phyloP scores from a whole-genome alignment of 768 basidiomycete species.

The Coprinopsis cinerea region DNA sequence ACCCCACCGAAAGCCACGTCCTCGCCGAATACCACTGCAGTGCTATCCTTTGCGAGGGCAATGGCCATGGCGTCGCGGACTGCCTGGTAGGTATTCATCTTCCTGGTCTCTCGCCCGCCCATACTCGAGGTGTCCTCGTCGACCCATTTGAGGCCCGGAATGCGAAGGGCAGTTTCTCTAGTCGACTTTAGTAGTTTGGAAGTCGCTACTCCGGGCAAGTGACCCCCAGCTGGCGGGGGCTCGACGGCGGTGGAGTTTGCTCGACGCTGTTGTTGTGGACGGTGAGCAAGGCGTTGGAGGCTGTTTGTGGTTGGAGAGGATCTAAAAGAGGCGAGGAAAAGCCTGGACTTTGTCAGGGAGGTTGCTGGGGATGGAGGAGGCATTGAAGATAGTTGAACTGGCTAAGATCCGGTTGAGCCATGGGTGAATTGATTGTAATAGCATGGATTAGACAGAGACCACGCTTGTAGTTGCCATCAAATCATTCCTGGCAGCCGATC shows the following conservation, averaged over 20 bases:
- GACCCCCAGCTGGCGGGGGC: slow-evolving; percentile 76
- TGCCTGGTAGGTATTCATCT: slow-evolving; percentile 95
- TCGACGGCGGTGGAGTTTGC: slow-evolving; percentile 50
- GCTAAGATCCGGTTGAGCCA: slow-evolving; percentile 38
- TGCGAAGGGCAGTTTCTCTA: slow-evolving; percentile 65
- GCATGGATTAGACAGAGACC: neutral
- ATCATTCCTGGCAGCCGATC: neutral
- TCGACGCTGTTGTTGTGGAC: slow-evolving; percentile 29
- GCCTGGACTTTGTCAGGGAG: slow-evolving; percentile 8
- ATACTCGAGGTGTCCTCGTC: slow-evolving; percentile 54
- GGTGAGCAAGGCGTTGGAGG: neutral
- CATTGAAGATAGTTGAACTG: slow-evolving; percentile 30
- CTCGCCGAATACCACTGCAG: slow-evolving; percentile 84
- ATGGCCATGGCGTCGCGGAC: slow-evolving; percentile 88
- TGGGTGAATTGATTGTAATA: neutral
- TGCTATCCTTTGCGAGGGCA: slow-evolving; percentile 79
- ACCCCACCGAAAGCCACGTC: slow-evolving; percentile 94
- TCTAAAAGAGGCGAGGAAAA: slow-evolving; percentile 11
- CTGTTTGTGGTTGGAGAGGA: neutral
- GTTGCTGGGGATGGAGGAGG: slow-evolving; percentile 25
- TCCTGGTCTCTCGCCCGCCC: slow-evolving; percentile 80
- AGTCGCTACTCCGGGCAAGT: slow-evolving; percentile 64
- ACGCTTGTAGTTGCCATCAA: slow-evolving; percentile 1
- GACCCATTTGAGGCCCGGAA: slow-evolving; percentile 66
- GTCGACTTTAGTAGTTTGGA: slow-evolving; percentile 60